These are phyloP conservation scores for Talaromyces sp. DNA, from an alignment of 2,329 filamentous ascomycete genomes.

Conservation along the genomic window DNA sequence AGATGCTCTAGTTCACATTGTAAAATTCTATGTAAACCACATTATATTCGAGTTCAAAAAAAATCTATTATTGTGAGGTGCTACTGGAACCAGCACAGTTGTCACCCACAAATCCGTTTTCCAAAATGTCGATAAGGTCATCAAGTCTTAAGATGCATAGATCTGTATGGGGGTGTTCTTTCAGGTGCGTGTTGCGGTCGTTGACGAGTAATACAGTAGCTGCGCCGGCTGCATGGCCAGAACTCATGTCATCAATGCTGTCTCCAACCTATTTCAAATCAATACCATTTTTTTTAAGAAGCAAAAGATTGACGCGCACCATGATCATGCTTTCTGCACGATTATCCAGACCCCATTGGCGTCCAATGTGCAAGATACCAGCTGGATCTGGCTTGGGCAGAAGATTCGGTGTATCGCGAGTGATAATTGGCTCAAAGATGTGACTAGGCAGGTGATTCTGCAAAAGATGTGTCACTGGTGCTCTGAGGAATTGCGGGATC, in stretches of 20 bases:
- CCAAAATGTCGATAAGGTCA: conserved; percentile 69
- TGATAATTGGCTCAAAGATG: conserved; percentile 73
- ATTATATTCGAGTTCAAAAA: background rate
- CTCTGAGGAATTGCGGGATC: conserved; percentile 16
- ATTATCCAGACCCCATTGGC: conserved; percentile 61
- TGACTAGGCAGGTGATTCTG: conserved; percentile 65
- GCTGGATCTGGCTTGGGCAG: conserved; percentile 80
- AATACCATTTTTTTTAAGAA: background rate
- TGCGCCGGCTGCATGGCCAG: conserved; percentile 74
- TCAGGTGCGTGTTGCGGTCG: conserved; percentile 68
- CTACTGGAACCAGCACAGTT: conserved; percentile 8
- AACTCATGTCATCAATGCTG: conserved; percentile 88
- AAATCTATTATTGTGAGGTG: background rate
- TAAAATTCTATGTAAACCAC: background rate
- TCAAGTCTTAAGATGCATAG: conserved; percentile 66
- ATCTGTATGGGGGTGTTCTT: conserved; percentile 70
- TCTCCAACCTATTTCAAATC: conserved; percentile 52
- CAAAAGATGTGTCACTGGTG: conserved; percentile 46
- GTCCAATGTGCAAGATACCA: conserved; percentile 80
- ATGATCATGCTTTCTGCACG: conserved; percentile 37
- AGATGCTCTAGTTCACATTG: background rate
- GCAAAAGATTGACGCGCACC: conserved; percentile 17
- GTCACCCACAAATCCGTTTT: conserved; percentile 63
- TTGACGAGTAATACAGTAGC: conserved; percentile 86
- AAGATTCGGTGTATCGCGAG: conserved; percentile 64